Base-by-base conservation (phyloP, 306 rosid genomes). In the Sicyos edulis region DNA sequence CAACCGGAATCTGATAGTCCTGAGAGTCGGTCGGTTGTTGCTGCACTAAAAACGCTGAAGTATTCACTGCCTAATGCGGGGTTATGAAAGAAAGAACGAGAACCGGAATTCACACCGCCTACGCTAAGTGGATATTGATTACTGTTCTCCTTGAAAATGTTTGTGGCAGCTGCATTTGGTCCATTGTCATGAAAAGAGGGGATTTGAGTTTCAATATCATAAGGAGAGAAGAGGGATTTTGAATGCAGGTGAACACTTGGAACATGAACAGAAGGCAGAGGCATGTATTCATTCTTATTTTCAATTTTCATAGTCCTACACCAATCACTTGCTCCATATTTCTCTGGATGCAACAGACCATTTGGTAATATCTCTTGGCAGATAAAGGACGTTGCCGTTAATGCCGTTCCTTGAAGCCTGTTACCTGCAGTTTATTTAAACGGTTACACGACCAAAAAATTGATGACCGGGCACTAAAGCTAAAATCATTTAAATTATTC, bases 1-100 rank as follows among this genome's bases (percentile, higher is more conserved):
- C 86, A 79, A 71, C 90, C 84, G 34, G 98, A 76, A 82, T 82
- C 89, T 34, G 88, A 79, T 60, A 83, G 76, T 68, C 90, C 86
- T 17, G 88, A 83, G 40, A 88, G 62, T 54, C 79, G 89, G 58
- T 81, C 71, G 21, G 84, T 78, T 58, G 92, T 75, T 61, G 86
- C 58, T 44, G 86, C 77, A 72, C 82, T 75, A 66, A 80, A 83
- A 77, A 77, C 83, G 76, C 82, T 81, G 78, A 82, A 90, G 58
- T 81, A 88, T 76, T 85, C 91, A 54, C 79, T 82, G 83, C 86
- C 92, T 26, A 86, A 61, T 26, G 85, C 64, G 12, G 72, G 60
- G 58, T 78, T 78, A 45, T 83, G 83, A 59, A 79, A 78, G 69
- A 78, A 26, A 67, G 91, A 53, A 50, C 68, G 81, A 9, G 88